Conservation (phyloP, 208 protist species). For the Wallacemonas rigidus region DNA sequence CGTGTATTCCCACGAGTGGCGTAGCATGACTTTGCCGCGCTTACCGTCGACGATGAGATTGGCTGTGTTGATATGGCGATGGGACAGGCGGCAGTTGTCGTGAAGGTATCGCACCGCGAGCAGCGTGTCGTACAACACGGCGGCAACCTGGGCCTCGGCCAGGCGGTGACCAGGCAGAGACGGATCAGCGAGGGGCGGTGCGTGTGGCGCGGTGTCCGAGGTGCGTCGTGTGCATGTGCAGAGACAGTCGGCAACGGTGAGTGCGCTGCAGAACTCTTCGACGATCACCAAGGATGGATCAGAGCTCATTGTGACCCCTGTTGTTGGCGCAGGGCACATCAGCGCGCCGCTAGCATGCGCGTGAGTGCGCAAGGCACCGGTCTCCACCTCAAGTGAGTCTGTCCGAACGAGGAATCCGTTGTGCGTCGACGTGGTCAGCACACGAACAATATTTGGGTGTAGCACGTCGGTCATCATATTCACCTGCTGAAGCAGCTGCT, state of each 20-base stretch:
- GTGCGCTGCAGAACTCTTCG: constrained; percentile 41
- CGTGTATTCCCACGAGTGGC: constrained; percentile 69
- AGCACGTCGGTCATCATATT: constrained; percentile 7
- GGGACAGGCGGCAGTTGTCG: constrained; percentile 43
- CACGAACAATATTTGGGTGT: constrained; percentile 8
- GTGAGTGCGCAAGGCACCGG: neutral
- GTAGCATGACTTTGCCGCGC: constrained; percentile 39
- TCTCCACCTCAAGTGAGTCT: neutral
- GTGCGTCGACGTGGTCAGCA: constrained; percentile 6
- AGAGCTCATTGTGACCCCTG: constrained; percentile 10
- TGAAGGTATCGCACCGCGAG: constrained; percentile 76
- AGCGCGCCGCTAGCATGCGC: neutral
- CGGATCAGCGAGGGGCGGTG: neutral
- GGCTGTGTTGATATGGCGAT: constrained; percentile 62
- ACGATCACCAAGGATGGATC: constrained; percentile 38
- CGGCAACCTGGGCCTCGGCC: constrained; percentile 53
- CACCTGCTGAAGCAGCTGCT: constrained; percentile 14
- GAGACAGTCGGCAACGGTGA: constrained; percentile 33
- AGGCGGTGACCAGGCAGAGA: constrained; percentile 24
- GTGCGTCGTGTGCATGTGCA: no score
- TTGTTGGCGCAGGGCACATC: neutral
- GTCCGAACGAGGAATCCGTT: neutral
- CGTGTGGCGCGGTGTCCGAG: neutral
- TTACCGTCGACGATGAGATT: constrained; percentile 56
- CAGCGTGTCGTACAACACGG: constrained; percentile 52